phyloP scores from a whole-genome alignment of 202 grass and related monocot genomes.

The Carex sylvatica region DNA sequence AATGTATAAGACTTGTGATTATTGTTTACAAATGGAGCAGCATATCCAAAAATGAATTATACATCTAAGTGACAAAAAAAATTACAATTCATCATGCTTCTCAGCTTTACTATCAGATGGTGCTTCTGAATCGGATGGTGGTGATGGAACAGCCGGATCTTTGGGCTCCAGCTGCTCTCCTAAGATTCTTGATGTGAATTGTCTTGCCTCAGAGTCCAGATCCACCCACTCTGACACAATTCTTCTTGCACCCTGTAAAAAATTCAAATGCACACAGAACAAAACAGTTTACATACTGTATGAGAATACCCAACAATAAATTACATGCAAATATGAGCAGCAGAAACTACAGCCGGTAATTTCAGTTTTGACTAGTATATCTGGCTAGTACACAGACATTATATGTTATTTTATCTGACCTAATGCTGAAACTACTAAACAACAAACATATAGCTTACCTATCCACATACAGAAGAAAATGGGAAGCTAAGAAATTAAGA shows the following conservation, averaged over 20 bases:
- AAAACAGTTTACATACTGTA: neutral
- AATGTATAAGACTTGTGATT: neutral
- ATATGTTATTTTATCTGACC: neutral
- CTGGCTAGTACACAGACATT: neutral
- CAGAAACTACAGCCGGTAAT: neutral
- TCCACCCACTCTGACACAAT: constrained; percentile 91
- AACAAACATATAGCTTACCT: neutral
- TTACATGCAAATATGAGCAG: neutral
- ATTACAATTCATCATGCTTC: constrained; percentile 61
- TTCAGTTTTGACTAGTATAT: neutral
- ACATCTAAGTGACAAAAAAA: neutral
- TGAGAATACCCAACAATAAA: neutral
- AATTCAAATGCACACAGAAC: neutral
- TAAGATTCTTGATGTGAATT: constrained; percentile 63
- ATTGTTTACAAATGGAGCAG: neutral
- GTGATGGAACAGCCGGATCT: constrained; percentile 7
- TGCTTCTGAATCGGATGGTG: constrained; percentile 25
- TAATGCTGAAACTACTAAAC: neutral
- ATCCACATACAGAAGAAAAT: neutral
- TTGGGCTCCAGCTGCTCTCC: constrained; percentile 39
- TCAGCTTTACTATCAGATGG: constrained; percentile 26
- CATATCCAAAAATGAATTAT: constrained; percentile 18
- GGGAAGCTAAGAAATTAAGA: neutral
- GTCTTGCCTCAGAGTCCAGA: constrained; percentile 70
- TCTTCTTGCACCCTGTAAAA: constrained; percentile 76